Evolutionary conservation across 805 yeast species (phyloP), one percentile per base, ranked within the genome.

Genomic region (Kazachstania taianensis): DNA sequence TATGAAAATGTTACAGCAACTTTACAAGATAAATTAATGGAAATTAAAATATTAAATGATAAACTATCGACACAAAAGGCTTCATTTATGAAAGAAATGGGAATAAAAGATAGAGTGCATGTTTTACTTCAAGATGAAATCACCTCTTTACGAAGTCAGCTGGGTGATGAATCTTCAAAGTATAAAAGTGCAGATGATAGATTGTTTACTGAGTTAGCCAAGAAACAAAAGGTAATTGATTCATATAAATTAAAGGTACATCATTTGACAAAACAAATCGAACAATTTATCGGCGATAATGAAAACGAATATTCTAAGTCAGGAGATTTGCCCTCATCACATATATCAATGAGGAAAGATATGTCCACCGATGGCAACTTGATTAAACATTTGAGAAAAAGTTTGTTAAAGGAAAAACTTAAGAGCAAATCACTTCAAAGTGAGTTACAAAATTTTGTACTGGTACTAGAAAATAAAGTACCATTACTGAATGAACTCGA

Each of bases 381-480:
- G 12, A 35, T 14, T 8, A 6, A 46, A 45, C 19, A 72, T 37
- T 57, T 83, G 39, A 78, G 75, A 54, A 80, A 71, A 44, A 81
- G 80, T 44, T 62, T 83, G 33, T 67, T 73, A 3, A 69, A 73
- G 36, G 94, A 85, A 56, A 73, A 76, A 47, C 68, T 78, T 13
- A 79, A 81, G 35, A 84, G 82, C 46, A 76, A 74, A 39, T 69
- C 72, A 37, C 65, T 89, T 40, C 81, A 86, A 37, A 57, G 64
- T 24, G 89, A 84, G 55, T 65, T 87, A 39, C 79, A 81, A 46
- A 64, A 67, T 1, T 76, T 89, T 44, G 74, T 86, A 22, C 66
- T 67, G 14, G 96, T 86, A 55, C 63, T 87, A 42, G 94, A 85
- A 48, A 67, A 72, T 20, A 78, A 81, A 49, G 76, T 83, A 37